Base-by-base conservation (phyloP, 192 early-diverging fungal genomes). In the Gryganskiella cystojenkinii region DNA sequence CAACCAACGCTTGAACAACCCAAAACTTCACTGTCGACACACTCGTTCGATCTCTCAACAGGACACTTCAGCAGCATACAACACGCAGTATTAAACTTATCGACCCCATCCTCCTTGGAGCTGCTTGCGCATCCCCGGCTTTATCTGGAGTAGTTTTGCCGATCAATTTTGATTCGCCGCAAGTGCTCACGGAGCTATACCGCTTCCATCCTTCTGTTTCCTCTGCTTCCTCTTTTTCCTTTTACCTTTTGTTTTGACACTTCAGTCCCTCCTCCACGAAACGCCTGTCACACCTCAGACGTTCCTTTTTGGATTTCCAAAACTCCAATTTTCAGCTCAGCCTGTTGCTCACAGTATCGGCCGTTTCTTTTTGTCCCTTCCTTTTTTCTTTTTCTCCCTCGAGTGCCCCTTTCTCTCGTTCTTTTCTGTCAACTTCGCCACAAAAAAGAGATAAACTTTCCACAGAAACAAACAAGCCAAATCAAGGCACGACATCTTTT, bases 251-350 rank as follows among this genome's bases (percentile, higher is more conserved):
- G 40, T 61, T 10, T 24, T 45, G 8, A 52, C 47, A 30, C 31
- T 45, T 53, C 53, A 47, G 15, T 27, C n/a, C 34, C 52, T 60
- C 67, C 37, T 53, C 46, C 43, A n/a, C 15, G 8, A 22, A 54
- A 25, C 25, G 30, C 19, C 40, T 50, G 22, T 35, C 51, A 28
- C 33, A 50, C 51, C 24, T 53, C 37, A 8, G 10, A 14, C 51
- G 22, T 61, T 78, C 61, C 49, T 69, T 64, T 78, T 68, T 69
- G 61, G 60, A 64, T 64, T 78, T 78, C 74, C 74, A 78, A 69
- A 69, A 69, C 34, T 69, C 74, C 74, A 78, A 64, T 64, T 64
- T 64, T 27, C 45, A 56, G 74, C 67, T 78, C 74, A 78, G 74
- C 74, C 74, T 24, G 8, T 51, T 45, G 24, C 50, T 34, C 35